These are phyloP conservation scores for Aspergillus eucalypticola DNA, from an alignment of 2,329 filamentous ascomycete species.

Conservation along the genomic window DNA sequence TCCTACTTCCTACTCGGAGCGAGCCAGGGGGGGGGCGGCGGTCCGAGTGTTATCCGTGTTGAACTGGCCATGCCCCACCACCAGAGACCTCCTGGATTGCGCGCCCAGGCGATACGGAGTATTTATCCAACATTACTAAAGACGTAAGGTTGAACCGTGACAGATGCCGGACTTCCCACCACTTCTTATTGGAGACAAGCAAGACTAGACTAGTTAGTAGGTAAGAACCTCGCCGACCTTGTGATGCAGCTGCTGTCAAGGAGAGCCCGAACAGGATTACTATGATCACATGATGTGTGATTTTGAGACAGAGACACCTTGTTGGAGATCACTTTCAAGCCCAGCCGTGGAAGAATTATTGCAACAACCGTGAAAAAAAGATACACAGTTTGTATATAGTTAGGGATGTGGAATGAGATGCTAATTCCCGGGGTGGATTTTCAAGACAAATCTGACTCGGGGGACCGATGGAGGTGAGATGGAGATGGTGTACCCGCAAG, in stretches of 20 bases:
- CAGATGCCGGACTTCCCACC: background rate
- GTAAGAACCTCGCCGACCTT: background rate
- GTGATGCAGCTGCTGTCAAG: background rate
- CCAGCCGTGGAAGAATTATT: background rate
- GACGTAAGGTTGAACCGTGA: background rate
- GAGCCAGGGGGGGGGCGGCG: conserved; percentile 5
- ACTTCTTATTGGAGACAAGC: background rate
- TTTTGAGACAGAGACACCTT: background rate
- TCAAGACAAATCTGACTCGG: background rate
- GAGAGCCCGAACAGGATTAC: background rate
- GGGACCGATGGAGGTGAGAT: conserved; percentile 1
- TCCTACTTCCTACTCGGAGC: background rate
- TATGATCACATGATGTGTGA: background rate
- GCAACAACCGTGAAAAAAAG: background rate
- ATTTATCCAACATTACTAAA: conserved; percentile 5
- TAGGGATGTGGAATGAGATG: background rate
- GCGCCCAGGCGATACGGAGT: background rate
- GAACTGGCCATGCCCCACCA: conserved; percentile 15
- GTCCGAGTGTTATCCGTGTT: conserved; percentile 19
- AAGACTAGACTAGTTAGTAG: no score
- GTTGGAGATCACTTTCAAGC: background rate
- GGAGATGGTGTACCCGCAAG: conserved; percentile 7
- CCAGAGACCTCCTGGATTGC: conserved; percentile 4
- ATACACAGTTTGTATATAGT: background rate
- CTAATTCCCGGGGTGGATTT: background rate